Conservation (phyloP, 1,139 yeast genomes). For the Candida smagusa region DNA sequence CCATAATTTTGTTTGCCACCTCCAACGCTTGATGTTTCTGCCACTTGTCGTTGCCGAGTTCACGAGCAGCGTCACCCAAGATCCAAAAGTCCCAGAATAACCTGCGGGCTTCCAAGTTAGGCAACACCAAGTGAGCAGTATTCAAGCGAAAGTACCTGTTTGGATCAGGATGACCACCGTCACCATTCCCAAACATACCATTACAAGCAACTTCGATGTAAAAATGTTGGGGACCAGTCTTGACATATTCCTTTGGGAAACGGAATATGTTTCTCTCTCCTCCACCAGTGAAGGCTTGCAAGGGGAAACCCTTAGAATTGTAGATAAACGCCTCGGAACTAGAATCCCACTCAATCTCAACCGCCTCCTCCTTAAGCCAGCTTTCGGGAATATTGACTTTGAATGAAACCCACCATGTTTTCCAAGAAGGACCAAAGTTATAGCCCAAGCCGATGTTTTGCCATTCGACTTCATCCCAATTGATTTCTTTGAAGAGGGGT, state of each 20-base stretch:
- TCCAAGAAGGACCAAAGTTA: constrained; percentile 94
- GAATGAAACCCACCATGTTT: constrained; percentile 89
- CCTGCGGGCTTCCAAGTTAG: constrained; percentile 76
- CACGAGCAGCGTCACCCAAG: constrained; percentile 87
- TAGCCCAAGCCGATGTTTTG: constrained; percentile 63
- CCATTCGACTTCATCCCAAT: constrained; percentile 49
- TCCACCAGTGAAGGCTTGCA: constrained; percentile 84
- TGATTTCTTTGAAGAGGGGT: constrained; percentile 72
- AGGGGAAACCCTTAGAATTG: constrained; percentile 60
- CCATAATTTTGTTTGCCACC: constrained; percentile 76
- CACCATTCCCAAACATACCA: constrained; percentile 88
- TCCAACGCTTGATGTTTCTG: constrained; percentile 83
- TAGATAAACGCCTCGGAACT: constrained; percentile 83
- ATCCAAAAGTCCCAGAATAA: constrained; percentile 82
- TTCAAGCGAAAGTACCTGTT: constrained; percentile 66
- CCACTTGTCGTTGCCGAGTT: constrained; percentile 69
- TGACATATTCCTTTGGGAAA: constrained; percentile 55
- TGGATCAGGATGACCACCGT: constrained; percentile 59
- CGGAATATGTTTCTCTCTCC: constrained; percentile 76
- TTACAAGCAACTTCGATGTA: constrained; percentile 91
- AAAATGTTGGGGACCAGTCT: constrained; percentile 46
- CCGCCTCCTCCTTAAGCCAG: constrained; percentile 47
- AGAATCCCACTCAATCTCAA: constrained; percentile 82
- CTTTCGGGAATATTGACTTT: constrained; percentile 56
- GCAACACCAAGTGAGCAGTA: constrained; percentile 76